A percentile compares a stretch with the other conserved stretches of the same genome.
These are phyloP conservation scores for Pluteus cervinus DNA, from an alignment of 768 basidiomycete species.

Conservation along the genomic window DNA sequence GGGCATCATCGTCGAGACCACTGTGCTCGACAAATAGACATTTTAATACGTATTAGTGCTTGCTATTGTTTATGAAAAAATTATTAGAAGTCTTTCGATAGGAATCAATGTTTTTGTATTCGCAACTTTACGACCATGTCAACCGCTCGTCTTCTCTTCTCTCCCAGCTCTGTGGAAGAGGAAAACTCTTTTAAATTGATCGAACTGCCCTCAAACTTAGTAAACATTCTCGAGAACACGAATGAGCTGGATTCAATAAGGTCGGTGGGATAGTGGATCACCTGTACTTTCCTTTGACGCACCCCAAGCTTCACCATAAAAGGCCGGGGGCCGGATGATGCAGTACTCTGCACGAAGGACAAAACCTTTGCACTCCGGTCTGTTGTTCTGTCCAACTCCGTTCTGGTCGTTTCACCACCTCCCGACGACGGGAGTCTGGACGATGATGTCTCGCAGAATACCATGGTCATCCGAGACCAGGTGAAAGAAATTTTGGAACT, in stretches of 20 bases:
- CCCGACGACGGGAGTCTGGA: conserved; percentile 20
- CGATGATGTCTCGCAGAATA: conserved; percentile 26
- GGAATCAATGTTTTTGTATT: background rate
- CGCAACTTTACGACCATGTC: conserved; percentile 25
- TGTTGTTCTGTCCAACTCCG: conserved; percentile 83
- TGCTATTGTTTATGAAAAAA: conserved; percentile 1
- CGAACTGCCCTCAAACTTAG: conserved; percentile 69
- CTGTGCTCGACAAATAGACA: conserved; percentile 55
- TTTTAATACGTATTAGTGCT: conserved; percentile 6
- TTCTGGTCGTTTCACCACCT: conserved; percentile 63
- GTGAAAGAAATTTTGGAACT: conserved; percentile 83
- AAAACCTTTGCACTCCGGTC: conserved; percentile 82
- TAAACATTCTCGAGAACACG: conserved; percentile 31
- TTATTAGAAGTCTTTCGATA: conserved; percentile 3
- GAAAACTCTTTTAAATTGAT: conserved; percentile 59
- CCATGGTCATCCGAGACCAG: conserved; percentile 71
- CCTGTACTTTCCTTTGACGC: conserved; percentile 13
- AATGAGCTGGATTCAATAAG: conserved; percentile 15
- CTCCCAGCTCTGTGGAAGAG: conserved; percentile 39
- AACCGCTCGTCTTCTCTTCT: conserved; percentile 47
- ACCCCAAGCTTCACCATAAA: conserved; percentile 64
- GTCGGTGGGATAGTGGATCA: no score
- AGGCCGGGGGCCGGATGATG: conserved; percentile 76
- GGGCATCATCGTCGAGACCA: conserved; percentile 83
- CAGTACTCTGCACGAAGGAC: conserved; percentile 79